Conservation (phyloP, 2,329 filamentous ascomycete species). For the Penicillium sp. region DNA sequence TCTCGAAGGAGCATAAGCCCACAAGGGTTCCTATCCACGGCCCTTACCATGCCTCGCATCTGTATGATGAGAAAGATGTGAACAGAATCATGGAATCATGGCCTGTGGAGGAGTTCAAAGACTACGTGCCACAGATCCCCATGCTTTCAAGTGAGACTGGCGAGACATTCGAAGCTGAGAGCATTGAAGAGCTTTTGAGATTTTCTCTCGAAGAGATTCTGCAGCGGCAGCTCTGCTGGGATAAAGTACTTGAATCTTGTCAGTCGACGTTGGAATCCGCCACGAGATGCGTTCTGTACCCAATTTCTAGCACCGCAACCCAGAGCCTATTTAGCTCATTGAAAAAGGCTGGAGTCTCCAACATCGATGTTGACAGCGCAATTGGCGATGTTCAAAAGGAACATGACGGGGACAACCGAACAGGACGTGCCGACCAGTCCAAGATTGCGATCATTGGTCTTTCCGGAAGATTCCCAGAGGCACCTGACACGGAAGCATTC, state of each 20-base stretch:
- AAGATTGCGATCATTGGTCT: conserved; percentile 86
- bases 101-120: conserved; percentile 30
- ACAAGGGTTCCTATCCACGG: conserved; percentile 57
- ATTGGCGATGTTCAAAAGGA: conserved; percentile 29
- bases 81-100: conserved; percentile 50
- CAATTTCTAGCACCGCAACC: conserved; percentile 34
- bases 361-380: conserved; percentile 28
- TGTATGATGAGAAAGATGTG: conserved; percentile 53
- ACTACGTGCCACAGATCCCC: conserved; percentile 33
- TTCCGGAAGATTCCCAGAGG: conserved; percentile 73
- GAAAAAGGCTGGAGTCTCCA: conserved; percentile 30
- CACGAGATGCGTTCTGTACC: conserved; percentile 27
- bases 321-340: conserved; percentile 34
- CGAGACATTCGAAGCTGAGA: conserved; percentile 29
- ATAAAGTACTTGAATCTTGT: conserved; percentile 40
- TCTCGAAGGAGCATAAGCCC: conserved; percentile 52
- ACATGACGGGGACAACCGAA: conserved; percentile 23
- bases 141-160: conserved; percentile 43
- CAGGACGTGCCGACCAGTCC: conserved; percentile 43
- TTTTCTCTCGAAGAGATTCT: conserved; percentile 40
- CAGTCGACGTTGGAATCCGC: conserved; percentile 22
- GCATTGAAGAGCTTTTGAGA: conserved; percentile 34
- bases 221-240: conserved; percentile 42
- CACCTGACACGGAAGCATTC: conserved; percentile 67
- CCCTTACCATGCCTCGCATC: conserved; percentile 59